Conservation (phyloP, 2,329 filamentous ascomycete genomes). For the Trichophyton equinum region DNA sequence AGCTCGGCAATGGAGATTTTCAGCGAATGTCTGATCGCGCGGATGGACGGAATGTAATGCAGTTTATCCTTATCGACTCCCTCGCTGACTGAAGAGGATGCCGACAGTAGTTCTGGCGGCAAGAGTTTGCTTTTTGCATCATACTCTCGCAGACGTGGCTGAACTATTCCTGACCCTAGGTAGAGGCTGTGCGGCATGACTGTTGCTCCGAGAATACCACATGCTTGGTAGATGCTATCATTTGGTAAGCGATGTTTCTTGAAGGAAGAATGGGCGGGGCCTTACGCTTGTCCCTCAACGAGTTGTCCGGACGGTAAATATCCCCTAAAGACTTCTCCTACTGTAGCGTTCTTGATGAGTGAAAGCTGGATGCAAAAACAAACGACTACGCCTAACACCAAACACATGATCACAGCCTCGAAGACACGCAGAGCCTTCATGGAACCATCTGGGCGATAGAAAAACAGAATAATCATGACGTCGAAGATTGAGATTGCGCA, state of each 20-base stretch:
- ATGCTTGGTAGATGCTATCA: slow-evolving; percentile 40
- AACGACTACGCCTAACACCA: slow-evolving; percentile 44
- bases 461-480: slow-evolving; percentile 44
- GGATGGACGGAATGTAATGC: slow-evolving; percentile 54
- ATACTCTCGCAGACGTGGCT: slow-evolving; percentile 40
- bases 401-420: slow-evolving; percentile 41
- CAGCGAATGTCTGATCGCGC: slow-evolving; percentile 61
- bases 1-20: slow-evolving; percentile 62
- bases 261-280: slow-evolving; percentile 1
- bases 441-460: slow-evolving; percentile 41
- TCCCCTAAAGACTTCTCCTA: slow-evolving; percentile 42
- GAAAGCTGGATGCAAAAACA: slow-evolving; percentile 47
- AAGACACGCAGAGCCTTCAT: slow-evolving; percentile 42
- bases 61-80: slow-evolving; percentile 37
- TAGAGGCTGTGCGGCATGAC: slow-evolving; percentile 51
- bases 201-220: slow-evolving; percentile 41
- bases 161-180: slow-evolving; percentile 44
- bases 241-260: slow-evolving; percentile 6
- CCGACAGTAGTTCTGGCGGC: slow-evolving; percentile 16
- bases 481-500: slow-evolving; percentile 46
- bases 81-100: slow-evolving; percentile 20
- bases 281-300: slow-evolving; percentile 39
- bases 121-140: slow-evolving; percentile 30
- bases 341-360: slow-evolving; percentile 37
- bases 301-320: slow-evolving; percentile 44